These are phyloP conservation scores for Ophiosphaerella narmari DNA, from an alignment of 2,329 filamentous ascomycete genomes.

Conservation along the genomic window DNA sequence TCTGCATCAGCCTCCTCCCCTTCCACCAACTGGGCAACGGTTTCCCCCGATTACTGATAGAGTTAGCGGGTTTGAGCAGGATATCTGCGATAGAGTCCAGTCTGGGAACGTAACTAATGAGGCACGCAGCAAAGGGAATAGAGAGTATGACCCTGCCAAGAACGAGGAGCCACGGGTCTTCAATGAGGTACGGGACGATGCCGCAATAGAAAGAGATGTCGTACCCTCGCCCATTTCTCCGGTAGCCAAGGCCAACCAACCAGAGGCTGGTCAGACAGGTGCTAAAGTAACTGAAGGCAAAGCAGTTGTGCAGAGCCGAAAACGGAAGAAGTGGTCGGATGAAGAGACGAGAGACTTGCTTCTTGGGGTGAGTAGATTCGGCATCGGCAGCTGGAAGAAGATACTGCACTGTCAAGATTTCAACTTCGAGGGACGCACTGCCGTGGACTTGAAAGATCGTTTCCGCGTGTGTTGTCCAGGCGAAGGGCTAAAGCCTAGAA, in stretches of 20 bases:
- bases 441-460: slow-evolving; percentile 67
- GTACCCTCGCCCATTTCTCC: neutral
- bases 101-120: slow-evolving; percentile 16
- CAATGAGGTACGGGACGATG: neutral
- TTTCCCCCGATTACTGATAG: slow-evolving; percentile 65
- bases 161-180: neutral
- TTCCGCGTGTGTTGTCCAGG: slow-evolving; percentile 60
- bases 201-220: neutral
- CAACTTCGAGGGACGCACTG: slow-evolving; percentile 62
- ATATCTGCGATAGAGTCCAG: slow-evolving; percentile 21
- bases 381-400: slow-evolving; percentile 68
- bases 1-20: slow-evolving; percentile 65
- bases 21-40: slow-evolving; percentile 57
- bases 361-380: slow-evolving; percentile 63
- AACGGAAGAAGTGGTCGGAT: slow-evolving; percentile 66
- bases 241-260: neutral
- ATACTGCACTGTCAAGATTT: slow-evolving; percentile 63
- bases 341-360: slow-evolving; percentile 64
- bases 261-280: neutral
- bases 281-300: slow-evolving; percentile 2
- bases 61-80: slow-evolving; percentile 27
- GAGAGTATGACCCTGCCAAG: neutral
- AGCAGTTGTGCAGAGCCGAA: slow-evolving; percentile 48
- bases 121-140: slow-evolving; percentile 12
- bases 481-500: slow-evolving; percentile 34